Conservation (phyloP, 495 filamentous ascomycete genomes). For the Amorphotheca resinae region DNA sequence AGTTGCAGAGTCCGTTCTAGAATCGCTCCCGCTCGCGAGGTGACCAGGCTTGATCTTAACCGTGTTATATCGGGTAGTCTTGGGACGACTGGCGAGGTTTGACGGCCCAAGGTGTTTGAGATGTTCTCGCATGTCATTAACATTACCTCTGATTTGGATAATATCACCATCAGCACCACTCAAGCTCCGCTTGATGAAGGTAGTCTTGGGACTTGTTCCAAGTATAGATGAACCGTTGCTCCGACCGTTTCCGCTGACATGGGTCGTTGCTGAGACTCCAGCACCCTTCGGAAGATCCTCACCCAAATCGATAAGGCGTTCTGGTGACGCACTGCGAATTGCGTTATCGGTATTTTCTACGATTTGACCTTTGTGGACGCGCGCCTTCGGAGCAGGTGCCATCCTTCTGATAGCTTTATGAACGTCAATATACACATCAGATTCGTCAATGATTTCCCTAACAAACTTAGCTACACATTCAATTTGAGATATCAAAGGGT, state of each 20-base stretch:
- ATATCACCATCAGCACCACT: slow-evolving; percentile 32
- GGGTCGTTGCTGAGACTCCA: neutral
- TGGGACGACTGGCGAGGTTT: slow-evolving; percentile 75
- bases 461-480: slow-evolving; percentile 13
- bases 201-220: slow-evolving; percentile 25
- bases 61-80: slow-evolving; percentile 67
- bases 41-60: slow-evolving; percentile 79
- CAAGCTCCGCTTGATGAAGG: slow-evolving; percentile 44
- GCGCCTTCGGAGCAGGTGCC: slow-evolving; percentile 21
- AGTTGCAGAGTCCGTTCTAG: slow-evolving; percentile 4
- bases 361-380: slow-evolving; percentile 16
- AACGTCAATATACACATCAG: slow-evolving; percentile 89
- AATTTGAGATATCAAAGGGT: neutral
- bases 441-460: slow-evolving; percentile 66
- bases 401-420: slow-evolving; percentile 83
- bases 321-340: slow-evolving; percentile 4
- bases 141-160: slow-evolving; percentile 36
- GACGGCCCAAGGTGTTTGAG: slow-evolving; percentile 86
- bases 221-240: slow-evolving; percentile 7
- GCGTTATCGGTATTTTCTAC: slow-evolving; percentile 7
- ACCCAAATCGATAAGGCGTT: slow-evolving; percentile 28
- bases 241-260: slow-evolving; percentile 3
- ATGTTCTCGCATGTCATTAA: slow-evolving; percentile 64
- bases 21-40: neutral
- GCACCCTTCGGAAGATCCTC: slow-evolving; percentile 5